These are phyloP conservation scores for Termitomyces sp. DNA, from an alignment of 768 basidiomycete genomes.

Conservation along the genomic window DNA sequence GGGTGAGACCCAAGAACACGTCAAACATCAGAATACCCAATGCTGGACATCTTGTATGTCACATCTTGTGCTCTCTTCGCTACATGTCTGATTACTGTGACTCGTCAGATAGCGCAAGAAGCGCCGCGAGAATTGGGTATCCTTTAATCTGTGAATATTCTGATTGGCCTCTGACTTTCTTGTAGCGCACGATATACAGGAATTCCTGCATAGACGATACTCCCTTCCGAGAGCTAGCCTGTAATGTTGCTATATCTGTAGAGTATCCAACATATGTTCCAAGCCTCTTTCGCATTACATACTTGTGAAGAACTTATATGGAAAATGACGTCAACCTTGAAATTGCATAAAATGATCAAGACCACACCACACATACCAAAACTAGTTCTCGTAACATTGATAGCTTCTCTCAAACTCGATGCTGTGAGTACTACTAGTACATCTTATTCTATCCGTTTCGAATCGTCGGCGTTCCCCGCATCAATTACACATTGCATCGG, in stretches of 20 bases:
- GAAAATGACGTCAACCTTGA: too few relatives aligned
- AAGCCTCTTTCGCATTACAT: too few relatives aligned
- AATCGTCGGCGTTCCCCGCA: too few relatives aligned
- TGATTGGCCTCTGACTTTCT: neutral
- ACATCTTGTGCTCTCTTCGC: neutral
- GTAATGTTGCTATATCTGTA: neutral
- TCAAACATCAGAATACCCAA: conserved; percentile 31
- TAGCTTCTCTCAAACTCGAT: too few relatives aligned
- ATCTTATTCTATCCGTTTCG: too few relatives aligned
- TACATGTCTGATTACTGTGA: neutral
- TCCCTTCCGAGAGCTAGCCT: conserved; percentile 1
- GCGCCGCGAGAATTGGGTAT: conserved; percentile 27
- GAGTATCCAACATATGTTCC: neutral
- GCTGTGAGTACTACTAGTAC: too few relatives aligned
- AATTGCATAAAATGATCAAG: too few relatives aligned
- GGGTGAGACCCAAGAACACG: conserved; percentile 36
- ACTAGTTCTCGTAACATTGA: too few relatives aligned
- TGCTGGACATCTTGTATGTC: conserved; percentile 40
- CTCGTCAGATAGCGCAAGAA: conserved; percentile 34
- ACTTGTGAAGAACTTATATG: too few relatives aligned
- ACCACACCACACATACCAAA: too few relatives aligned
- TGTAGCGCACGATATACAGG: conserved; percentile 10
- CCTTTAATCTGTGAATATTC: neutral
- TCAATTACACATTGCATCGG: too few relatives aligned
- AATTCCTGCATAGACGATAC: conserved; percentile 9